A percentile compares a stretch with the other conserved stretches of the same genome.
Conservation (phyloP, 106 monocot genomes). For the Platanthera zijinensis region DNA sequence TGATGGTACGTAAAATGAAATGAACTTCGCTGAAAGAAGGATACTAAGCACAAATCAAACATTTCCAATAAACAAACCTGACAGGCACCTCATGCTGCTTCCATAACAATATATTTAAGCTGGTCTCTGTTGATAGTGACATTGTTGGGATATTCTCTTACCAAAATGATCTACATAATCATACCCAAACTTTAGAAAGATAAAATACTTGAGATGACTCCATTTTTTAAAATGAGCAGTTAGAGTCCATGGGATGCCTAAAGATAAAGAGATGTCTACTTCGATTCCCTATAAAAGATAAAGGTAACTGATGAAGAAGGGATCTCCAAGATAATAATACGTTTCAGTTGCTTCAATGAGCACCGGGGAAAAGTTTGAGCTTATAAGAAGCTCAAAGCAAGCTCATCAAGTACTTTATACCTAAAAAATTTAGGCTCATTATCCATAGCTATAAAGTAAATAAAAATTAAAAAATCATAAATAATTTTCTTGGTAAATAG, state of each 20-base stretch:
- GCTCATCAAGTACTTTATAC: neutral
- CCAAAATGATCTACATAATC: conserved; percentile 71
- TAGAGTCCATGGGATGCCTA: neutral
- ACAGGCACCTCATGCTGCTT: conserved; percentile 83
- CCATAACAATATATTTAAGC: conserved; percentile 89
- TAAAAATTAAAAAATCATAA: neutral
- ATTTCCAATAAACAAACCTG: conserved; percentile 57
- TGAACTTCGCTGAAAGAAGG: neutral
- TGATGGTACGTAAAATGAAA: neutral
- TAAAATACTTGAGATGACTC: neutral
- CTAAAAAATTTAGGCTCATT: neutral
- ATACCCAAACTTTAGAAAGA: neutral
- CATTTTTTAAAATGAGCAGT: neutral
- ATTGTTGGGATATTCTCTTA: conserved; percentile 95
- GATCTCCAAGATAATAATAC: neutral
- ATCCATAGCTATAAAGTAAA: neutral
- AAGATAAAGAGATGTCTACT: neutral
- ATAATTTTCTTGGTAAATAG: neutral
- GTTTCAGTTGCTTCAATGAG: conserved; percentile 4
- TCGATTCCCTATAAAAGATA: neutral
- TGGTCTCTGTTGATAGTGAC: conserved; percentile 84
- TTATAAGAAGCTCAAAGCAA: neutral
- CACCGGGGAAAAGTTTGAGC: neutral
- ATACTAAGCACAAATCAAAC: neutral
- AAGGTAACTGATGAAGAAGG: neutral